Conservation (phyloP, 176 grass and related monocot genomes). For the Cenchrus fungigraminus region DNA sequence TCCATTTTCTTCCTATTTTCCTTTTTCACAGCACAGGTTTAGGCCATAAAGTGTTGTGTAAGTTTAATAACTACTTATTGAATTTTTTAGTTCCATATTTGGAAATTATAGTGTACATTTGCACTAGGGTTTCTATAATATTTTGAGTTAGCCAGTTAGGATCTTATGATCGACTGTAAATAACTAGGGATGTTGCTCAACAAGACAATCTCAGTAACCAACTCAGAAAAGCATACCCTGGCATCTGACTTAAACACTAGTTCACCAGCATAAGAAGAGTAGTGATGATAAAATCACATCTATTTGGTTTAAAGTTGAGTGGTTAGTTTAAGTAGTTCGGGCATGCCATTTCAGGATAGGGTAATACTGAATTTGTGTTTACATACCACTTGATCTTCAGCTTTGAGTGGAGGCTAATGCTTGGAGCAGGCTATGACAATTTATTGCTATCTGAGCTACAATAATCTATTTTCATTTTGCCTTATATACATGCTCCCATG, state of each 20-base stretch:
- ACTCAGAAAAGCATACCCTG: too few relatives aligned
- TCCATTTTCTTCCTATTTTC: constrained; percentile 6
- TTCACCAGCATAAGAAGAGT: too few relatives aligned
- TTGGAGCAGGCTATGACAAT: neutral
- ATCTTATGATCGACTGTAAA: neutral
- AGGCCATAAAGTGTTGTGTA: neutral
- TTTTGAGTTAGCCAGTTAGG: neutral
- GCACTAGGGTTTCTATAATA: neutral
- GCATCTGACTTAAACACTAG: too few relatives aligned
- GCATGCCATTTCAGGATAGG: neutral
- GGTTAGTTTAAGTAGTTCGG: neutral
- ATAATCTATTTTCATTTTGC: neutral
- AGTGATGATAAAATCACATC: neutral
- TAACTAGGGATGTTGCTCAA: neutral
- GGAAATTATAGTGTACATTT: constrained; percentile 13
- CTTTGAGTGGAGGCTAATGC: neutral
- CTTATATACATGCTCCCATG: neutral
- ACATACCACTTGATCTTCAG: constrained; percentile 7
- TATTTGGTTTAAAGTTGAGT: neutral
- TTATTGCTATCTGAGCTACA: neutral
- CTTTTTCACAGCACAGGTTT: neutral
- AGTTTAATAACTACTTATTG: neutral
- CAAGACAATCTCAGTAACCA: too few relatives aligned
- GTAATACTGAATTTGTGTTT: constrained; percentile 5
- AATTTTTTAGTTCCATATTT: neutral